A percentile compares a stretch with the other conserved stretches of the same genome.
These are phyloP conservation scores for Asclepias syriaca DNA, from an alignment of 257 asterid species.

Conservation along the genomic window DNA sequence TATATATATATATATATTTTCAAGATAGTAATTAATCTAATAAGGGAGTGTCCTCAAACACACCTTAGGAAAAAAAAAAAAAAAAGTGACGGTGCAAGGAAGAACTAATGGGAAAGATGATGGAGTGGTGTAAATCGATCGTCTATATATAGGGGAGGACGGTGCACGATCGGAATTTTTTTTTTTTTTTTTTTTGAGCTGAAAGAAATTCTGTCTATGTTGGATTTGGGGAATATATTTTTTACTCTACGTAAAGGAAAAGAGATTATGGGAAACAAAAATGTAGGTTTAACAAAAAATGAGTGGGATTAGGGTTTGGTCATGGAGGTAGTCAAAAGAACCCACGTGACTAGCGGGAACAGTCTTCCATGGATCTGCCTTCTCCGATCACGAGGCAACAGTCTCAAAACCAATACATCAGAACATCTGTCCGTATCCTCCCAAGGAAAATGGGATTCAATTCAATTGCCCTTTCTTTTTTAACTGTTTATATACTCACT, in stretches of 20 bases:
- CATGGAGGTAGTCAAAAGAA: constrained; percentile 71
- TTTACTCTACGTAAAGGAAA: constrained; percentile 17
- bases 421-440: constrained; percentile 52
- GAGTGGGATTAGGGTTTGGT: constrained; percentile 10
- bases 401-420: constrained; percentile 40
- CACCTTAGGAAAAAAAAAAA: background rate
- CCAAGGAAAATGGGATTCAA: constrained; percentile 39
- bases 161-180: background rate
- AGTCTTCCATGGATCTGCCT: constrained; percentile 96
- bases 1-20: background rate
- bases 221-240: constrained; percentile 13
- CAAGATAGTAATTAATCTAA: background rate
- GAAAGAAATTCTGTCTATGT: constrained; percentile 8
- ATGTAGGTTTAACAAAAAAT: background rate
- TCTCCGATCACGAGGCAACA: constrained; percentile 92
- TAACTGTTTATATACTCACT: too few species aligned
- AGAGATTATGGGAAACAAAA: constrained; percentile 10
- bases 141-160: constrained; percentile 18
- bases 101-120: too few species aligned
- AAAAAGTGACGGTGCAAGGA: too few species aligned
- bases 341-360: constrained; percentile 90
- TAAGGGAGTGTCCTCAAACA: constrained; percentile 1
- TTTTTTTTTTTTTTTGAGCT: constrained; percentile 1
- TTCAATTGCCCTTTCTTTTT: background rate
- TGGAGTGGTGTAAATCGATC: constrained; percentile 7